Base-by-base conservation (phyloP, 371 early-diverging fungal genomes). In the Apophysomyces sp. region DNA sequence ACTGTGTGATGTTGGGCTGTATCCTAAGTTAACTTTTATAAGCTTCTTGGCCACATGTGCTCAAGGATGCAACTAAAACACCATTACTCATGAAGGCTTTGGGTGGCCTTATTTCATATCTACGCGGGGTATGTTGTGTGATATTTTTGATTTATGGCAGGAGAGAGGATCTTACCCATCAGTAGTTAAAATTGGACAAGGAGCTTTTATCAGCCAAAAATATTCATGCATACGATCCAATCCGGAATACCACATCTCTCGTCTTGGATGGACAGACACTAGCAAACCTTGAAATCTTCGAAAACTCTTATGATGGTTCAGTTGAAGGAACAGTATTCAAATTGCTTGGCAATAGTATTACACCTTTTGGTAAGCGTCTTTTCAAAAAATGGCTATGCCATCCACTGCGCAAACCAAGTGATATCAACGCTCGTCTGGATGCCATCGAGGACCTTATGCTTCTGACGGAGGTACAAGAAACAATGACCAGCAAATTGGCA, bases 181-280 rank as follows among this genome's bases (percentile, higher is more conserved):
- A 55, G 11, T 66, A 82, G 80, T 81, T 97, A 21, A 95, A 93
- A 73, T 75, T 96, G 18, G 98, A 98, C 63, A 70, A 68, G 16
- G 91, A 92, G 37, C 77, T 97, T n/a, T 68, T 95, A 13, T 91
- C 96, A 1, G 86, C 92, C 34, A 81, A 86, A 34, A 94, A 95
- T 71, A 86, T 98, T 57, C 70, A 81, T 28, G 34, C 68, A 8
- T 99, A 96, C 69, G 86, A 91, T 49, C 94, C 94, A n/a, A 80
- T 92, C 40, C 84, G 85, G 12, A 75, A 82, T 34, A 68, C 73
- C 3, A 73, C 83, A 0, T 85, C 88, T 0, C 75, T 99, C 28
- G 82, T 95, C 2, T 81, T 99, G 31, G 99, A 99, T 67, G 98
- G 97, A 0, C 94, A 94, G 60, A 95, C 98, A 0, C 74, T 99